phyloP scores from a whole-genome alignment of 192 early-diverging fungal species.

The Coemansia aciculifera region DNA sequence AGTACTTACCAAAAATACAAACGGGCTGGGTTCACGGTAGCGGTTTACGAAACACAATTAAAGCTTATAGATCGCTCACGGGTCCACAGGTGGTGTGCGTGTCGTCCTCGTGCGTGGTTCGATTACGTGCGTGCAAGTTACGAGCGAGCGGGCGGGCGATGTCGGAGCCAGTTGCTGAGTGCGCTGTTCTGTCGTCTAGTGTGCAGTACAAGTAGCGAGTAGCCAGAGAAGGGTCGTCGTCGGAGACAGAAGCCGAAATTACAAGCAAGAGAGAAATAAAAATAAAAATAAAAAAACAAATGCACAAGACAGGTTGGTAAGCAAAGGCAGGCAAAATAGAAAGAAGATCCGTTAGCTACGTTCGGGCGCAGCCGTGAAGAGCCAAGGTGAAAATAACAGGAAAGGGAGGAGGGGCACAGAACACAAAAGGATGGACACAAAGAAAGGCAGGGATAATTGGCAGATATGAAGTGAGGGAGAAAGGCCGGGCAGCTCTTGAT shows the following conservation, averaged over 20 bases:
- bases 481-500: not conserved
- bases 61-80: not conserved
- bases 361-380: not conserved
- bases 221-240: not conserved
- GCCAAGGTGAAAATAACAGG: slow-evolving; percentile 1
- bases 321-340: slow-evolving; percentile 7
- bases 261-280: not conserved
- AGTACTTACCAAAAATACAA: not conserved
- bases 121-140: not conserved
- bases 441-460: slow-evolving; percentile 18
- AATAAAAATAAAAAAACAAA: not conserved
- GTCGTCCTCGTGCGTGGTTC: not conserved
- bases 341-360: slow-evolving; percentile 11
- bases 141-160: not conserved
- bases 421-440: slow-evolving; percentile 7
- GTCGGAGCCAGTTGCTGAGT: not conserved
- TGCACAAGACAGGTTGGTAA: slow-evolving; percentile 4
- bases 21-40: not conserved
- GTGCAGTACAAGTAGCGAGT: not conserved
- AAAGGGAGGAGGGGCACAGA: not conserved
- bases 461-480: not conserved
- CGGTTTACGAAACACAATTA: not conserved
- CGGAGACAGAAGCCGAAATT: not conserved
- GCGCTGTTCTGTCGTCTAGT: not conserved
- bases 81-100: not conserved